These are phyloP conservation scores for Hypericum perforatum DNA, from an alignment of 345 rosid genomes.

Conservation along the genomic window DNA sequence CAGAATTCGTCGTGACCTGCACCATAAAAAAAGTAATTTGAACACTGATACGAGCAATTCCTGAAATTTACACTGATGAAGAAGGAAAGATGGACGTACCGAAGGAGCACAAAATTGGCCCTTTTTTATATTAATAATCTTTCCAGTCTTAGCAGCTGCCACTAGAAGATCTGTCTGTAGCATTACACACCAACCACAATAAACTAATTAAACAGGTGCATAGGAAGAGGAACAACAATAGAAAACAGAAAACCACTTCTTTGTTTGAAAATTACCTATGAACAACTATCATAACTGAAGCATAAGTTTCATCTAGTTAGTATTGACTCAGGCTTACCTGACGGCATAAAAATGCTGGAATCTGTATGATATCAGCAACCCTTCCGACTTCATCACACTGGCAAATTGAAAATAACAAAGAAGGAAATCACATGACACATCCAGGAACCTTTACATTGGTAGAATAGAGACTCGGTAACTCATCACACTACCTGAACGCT, in stretches of 20 bases:
- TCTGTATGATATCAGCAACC: constrained; percentile 93
- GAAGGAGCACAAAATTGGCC: constrained; percentile 95
- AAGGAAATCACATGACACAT: neutral
- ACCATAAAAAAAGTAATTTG: constrained; percentile 14
- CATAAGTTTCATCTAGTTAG: neutral
- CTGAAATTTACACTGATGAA: neutral
- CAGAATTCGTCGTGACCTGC: constrained; percentile 87
- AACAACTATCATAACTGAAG: constrained; percentile 11
- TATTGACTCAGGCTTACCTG: constrained; percentile 41
- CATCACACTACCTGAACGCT: constrained; percentile 45
- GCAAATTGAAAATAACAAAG: constrained; percentile 9
- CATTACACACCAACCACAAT: constrained; percentile 1
- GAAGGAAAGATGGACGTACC: constrained; percentile 37
- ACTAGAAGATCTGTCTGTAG: constrained; percentile 93
- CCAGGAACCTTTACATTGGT: neutral
- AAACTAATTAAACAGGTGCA: constrained; percentile 6
- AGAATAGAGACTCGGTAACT: neutral
- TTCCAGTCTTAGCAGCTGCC: constrained; percentile 91
- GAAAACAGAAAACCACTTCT: neutral
- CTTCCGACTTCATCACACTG: constrained; percentile 82
- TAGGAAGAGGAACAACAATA: constrained; percentile 8
- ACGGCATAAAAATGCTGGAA: constrained; percentile 94
- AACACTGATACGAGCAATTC: constrained; percentile 5
- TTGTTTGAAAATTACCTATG: constrained; percentile 1
- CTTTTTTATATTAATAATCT: constrained; percentile 83